These are phyloP conservation scores for Phytophthora idaei DNA, from an alignment of 352 stramenopile genomes.

Conservation along the genomic window DNA sequence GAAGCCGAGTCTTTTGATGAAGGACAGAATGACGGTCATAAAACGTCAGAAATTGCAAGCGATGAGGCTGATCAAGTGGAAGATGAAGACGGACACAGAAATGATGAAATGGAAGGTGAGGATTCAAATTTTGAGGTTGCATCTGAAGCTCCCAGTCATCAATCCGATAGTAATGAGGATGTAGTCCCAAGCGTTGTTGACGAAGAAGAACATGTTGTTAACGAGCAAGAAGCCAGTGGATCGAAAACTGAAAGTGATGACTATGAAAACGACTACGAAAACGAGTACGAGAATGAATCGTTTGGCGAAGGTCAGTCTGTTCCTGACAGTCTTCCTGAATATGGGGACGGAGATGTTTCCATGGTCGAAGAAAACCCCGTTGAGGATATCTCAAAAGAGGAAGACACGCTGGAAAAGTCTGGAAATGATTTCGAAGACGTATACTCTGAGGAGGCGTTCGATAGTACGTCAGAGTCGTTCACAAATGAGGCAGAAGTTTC, in stretches of 20 bases:
- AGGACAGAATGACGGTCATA: constrained; percentile 15
- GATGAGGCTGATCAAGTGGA: constrained; percentile 16
- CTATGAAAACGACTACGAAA: constrained; percentile 21
- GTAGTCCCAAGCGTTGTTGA: constrained; percentile 6
- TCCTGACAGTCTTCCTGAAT: no score
- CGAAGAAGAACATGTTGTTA: constrained; percentile 10
- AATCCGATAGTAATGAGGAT: constrained; percentile 8
- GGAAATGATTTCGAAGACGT: constrained; percentile 5
- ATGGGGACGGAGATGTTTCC: no score
- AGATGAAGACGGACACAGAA: constrained; percentile 1
- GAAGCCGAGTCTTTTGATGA: constrained; percentile 50
- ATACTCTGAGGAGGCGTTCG: constrained; percentile 50
- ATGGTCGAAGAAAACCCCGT: no score
- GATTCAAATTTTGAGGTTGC: constrained; percentile 13
- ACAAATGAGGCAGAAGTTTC: neutral
- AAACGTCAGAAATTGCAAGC: constrained; percentile 13
- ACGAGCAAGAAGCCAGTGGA: constrained; percentile 7
- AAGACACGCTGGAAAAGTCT: no score
- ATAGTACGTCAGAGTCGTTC: constrained; percentile 31
- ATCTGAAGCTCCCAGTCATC: constrained; percentile 17
- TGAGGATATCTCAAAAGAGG: no score
- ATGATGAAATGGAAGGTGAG: constrained; percentile 5
- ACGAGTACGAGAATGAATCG: constrained; percentile 54
- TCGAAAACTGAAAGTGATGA: neutral
- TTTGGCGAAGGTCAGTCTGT: constrained; percentile 44